A percentile compares a stretch with the other conserved stretches of the same genome.
These are phyloP conservation scores for Geotrichum cucujoidarum DNA, from an alignment of 1,139 yeast species.

Conservation along the genomic window DNA sequence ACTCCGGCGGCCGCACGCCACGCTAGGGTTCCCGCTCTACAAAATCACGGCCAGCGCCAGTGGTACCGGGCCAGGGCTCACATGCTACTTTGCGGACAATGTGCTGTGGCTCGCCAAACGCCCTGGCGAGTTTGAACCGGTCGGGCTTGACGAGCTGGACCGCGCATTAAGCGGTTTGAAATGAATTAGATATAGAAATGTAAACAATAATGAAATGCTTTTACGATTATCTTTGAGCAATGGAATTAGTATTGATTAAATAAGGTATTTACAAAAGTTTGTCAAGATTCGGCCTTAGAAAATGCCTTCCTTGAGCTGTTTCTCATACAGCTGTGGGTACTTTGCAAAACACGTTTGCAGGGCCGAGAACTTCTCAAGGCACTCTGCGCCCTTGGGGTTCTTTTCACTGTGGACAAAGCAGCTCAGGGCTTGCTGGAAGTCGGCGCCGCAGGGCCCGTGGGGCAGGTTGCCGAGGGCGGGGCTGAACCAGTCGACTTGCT, in stretches of 20 bases:
- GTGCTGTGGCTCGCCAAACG: conserved; percentile 40
- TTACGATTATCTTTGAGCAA: neutral
- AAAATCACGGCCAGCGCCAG: conserved; percentile 34
- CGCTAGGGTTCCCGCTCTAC: conserved; percentile 38
- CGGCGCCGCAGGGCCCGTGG: conserved; percentile 95
- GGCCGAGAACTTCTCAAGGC: conserved; percentile 81
- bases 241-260: neutral
- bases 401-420: conserved; percentile 91
- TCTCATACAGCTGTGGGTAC: conserved; percentile 92
- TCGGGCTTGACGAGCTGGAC: conserved; percentile 29
- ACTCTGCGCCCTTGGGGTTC: conserved; percentile 95
- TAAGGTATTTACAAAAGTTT: neutral
- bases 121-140: conserved; percentile 26
- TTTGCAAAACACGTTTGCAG: conserved; percentile 94
- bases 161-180: neutral
- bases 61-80: conserved; percentile 33
- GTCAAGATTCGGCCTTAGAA: too few relatives aligned
- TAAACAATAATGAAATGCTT: neutral
- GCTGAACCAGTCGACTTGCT: conserved; percentile 99
- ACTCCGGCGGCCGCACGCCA: conserved; percentile 31
- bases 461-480: conserved; percentile 99
- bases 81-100: conserved; percentile 44
- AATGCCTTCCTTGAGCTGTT: too few relatives aligned
- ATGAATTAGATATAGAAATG: neutral
- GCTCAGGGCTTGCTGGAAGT: conserved; percentile 90